Evolutionary conservation across 345 rosid species (phyloP).

Genomic region (Eucalyptus decipiens): DNA sequence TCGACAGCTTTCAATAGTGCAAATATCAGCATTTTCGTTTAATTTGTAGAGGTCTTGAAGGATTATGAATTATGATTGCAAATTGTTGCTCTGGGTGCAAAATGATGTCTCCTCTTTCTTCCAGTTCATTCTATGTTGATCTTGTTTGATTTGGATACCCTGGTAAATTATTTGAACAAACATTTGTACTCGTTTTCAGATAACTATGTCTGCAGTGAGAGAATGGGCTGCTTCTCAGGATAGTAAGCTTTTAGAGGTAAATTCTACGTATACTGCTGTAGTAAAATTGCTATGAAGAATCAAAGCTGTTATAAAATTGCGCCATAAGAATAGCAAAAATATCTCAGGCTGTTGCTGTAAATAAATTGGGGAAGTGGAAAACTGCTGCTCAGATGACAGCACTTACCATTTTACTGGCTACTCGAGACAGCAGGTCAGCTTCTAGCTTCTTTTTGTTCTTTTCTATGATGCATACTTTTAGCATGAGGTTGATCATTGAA

Average conservation of each 20-base stretch:
- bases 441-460: background rate
- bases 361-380: constrained; percentile 97
- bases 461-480: background rate
- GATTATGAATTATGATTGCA: background rate
- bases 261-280: background rate
- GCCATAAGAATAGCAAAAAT: background rate
- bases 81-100: background rate
- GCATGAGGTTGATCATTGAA: background rate
- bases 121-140: background rate
- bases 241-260: constrained; percentile 70
- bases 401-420: constrained; percentile 72
- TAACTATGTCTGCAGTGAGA: constrained; percentile 97
- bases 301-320: background rate
- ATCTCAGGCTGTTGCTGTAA: constrained; percentile 90
- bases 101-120: background rate
- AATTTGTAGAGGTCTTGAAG: background rate
- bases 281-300: background rate
- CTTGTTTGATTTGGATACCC: background rate
- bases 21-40: background rate
- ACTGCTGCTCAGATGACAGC: constrained; percentile 98
- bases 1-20: background rate
- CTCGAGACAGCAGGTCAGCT: constrained; percentile 63
- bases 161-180: background rate
- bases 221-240: constrained; percentile 99
- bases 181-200: constrained; percentile 16